Percentiles rank a stretch among this genome's conserved stretches.
Evolutionary conservation across 352 stramenopile species (phyloP).

Genomic region (Phytopythium cucurbitacearum): DNA sequence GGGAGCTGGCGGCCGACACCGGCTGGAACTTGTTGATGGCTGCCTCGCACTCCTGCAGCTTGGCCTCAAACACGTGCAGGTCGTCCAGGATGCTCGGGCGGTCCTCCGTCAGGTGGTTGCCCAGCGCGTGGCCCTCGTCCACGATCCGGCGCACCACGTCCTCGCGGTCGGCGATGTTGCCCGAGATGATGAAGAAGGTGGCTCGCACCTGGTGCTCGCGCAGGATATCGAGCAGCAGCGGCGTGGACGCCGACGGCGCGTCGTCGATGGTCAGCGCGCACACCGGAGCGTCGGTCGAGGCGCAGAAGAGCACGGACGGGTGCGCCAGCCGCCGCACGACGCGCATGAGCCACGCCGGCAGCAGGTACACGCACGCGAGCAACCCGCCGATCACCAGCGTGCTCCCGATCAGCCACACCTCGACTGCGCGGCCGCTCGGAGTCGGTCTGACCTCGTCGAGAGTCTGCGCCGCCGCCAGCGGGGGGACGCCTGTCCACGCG

Average conservation of each 20-base stretch:
- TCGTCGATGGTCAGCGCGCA: conserved; percentile 83
- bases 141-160: conserved; percentile 72
- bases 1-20: neutral
- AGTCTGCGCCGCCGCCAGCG: neutral
- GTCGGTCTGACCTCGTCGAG: neutral
- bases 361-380: conserved; percentile 57
- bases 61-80: conserved; percentile 78
- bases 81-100: conserved; percentile 74
- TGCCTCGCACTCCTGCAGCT: conserved; percentile 72
- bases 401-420: conserved; percentile 7
- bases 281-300: conserved; percentile 37
- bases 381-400: conserved; percentile 24
- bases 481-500: neutral
- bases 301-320: conserved; percentile 74
- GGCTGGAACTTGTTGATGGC: conserved; percentile 50
- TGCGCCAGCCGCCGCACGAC: conserved; percentile 63
- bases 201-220: conserved; percentile 54
- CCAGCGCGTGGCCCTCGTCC: conserved; percentile 66
- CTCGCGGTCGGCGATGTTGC: conserved; percentile 61
- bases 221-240: conserved; percentile 71
- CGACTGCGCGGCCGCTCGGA: neutral
- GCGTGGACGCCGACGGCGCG: conserved; percentile 54
- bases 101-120: conserved; percentile 83
- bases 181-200: conserved; percentile 87
- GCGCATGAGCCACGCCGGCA: conserved; percentile 65